These are phyloP conservation scores for Coleophoma eucalyptorum DNA, from an alignment of 2,329 filamentous ascomycete species.

Conservation along the genomic window DNA sequence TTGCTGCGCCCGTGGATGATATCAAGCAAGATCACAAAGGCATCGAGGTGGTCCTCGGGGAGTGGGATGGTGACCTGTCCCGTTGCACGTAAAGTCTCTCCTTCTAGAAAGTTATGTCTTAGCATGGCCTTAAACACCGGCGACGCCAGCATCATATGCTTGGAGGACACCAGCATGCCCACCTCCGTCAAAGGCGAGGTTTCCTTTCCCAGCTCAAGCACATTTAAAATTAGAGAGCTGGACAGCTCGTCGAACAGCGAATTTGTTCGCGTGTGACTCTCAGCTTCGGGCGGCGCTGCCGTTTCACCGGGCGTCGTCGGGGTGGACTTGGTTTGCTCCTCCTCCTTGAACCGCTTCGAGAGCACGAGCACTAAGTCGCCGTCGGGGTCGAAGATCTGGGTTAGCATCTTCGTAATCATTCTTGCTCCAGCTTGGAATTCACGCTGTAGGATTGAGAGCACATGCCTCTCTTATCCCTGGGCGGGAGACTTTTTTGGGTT, in stretches of 20 bases:
- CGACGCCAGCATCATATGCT: slow-evolving; percentile 15
- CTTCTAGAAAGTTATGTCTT: slow-evolving; percentile 15
- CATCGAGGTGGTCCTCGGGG: slow-evolving; percentile 23
- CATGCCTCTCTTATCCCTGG: no score
- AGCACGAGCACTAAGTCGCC: slow-evolving; percentile 9
- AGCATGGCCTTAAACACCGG: slow-evolving; percentile 23
- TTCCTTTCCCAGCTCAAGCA: not conserved
- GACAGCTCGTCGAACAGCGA: no score
- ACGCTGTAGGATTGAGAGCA: no score
- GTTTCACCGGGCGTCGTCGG: no score
- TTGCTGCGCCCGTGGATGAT: slow-evolving; percentile 24
- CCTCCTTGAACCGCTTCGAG: not conserved
- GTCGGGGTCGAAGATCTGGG: slow-evolving; percentile 6
- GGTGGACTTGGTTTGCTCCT: no score
- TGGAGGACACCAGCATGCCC: slow-evolving; percentile 7
- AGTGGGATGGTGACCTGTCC: slow-evolving; percentile 18
- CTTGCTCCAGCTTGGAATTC: no score
- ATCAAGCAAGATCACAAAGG: slow-evolving; percentile 24
- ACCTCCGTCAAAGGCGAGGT: not conserved
- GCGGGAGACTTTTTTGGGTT: no score
- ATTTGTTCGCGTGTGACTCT: no score
- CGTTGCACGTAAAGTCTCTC: slow-evolving; percentile 2
- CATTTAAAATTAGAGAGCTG: no score
- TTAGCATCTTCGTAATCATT: no score
- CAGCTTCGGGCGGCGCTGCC: no score